phyloP scores from a whole-genome alignment of 495 filamentous ascomycete species.

The Penicillium subrubescens region DNA sequence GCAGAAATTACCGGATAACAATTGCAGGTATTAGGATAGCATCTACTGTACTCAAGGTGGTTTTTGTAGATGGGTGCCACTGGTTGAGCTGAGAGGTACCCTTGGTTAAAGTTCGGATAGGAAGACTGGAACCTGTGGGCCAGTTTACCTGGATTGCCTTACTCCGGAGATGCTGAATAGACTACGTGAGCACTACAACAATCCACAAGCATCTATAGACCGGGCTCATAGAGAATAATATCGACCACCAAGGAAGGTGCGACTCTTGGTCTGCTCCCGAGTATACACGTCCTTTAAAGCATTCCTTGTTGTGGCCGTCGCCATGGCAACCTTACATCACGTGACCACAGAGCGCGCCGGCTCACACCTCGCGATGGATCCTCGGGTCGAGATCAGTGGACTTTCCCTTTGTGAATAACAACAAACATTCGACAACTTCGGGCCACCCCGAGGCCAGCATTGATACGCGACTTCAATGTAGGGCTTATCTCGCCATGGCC shows the following conservation, averaged over 20 bases:
- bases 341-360: constrained; percentile 22
- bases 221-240: neutral
- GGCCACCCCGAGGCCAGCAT: constrained; percentile 26
- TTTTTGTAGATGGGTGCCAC: neutral
- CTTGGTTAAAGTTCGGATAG: neutral
- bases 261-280: neutral
- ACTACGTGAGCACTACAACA: neutral
- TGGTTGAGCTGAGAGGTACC: neutral
- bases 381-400: constrained; percentile 23
- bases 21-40: too few relatives aligned
- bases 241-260: neutral
- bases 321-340: constrained; percentile 25
- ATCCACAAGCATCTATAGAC: neutral
- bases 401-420: constrained; percentile 21
- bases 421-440: constrained; percentile 32
- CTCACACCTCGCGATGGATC: constrained; percentile 25
- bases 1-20: neutral
- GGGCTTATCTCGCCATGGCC: constrained; percentile 35
- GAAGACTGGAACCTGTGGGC: too few relatives aligned
- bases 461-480: constrained; percentile 39
- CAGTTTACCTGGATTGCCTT: too few relatives aligned
- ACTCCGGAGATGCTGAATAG: neutral
- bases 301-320: constrained; percentile 31
- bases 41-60: too few relatives aligned
- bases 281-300: constrained; percentile 2